A percentile compares a stretch with the other conserved stretches of the same genome.
These are phyloP conservation scores for Colletotrichum viniferum DNA, from an alignment of 2,329 filamentous ascomycete species.

Conservation along the genomic window DNA sequence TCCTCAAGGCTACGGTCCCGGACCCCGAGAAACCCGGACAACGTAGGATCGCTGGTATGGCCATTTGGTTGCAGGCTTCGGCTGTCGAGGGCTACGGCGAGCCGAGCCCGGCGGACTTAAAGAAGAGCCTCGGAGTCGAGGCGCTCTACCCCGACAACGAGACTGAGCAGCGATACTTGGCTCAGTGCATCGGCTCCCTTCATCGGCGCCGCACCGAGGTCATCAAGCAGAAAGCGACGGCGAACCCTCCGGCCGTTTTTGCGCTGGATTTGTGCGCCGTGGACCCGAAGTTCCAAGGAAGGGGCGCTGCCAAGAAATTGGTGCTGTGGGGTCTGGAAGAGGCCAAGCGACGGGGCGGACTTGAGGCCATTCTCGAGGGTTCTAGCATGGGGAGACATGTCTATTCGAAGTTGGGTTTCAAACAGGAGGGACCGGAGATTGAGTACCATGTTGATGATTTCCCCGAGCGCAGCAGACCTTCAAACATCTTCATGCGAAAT, in stretches of 20 bases:
- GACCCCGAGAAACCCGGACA: conserved; percentile 27
- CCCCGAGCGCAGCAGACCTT: conserved; percentile 35
- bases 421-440: conserved; percentile 43
- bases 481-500: conserved; percentile 54
- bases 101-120: conserved; percentile 36
- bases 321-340: conserved; percentile 53
- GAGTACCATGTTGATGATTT: conserved; percentile 51
- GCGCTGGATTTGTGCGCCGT: conserved; percentile 57
- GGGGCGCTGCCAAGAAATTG: conserved; percentile 47
- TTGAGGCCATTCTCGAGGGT: conserved; percentile 50
- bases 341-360: conserved; percentile 40
- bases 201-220: conserved; percentile 46
- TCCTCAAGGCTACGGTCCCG: conserved; percentile 57
- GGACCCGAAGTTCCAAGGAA: conserved; percentile 56
- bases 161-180: conserved; percentile 48
- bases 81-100: conserved; percentile 53
- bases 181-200: conserved; percentile 49
- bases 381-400: conserved; percentile 52
- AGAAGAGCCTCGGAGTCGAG: conserved; percentile 32
- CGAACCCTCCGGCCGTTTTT: conserved; percentile 48
- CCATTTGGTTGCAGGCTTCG: conserved; percentile 60
- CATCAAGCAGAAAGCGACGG: conserved; percentile 45
- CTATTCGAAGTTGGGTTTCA: conserved; percentile 51
- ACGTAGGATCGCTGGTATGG: conserved; percentile 51
- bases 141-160: conserved; percentile 46